These are phyloP conservation scores for Coemansia sp. DNA, from an alignment of 192 early-diverging fungal species.

Conservation along the genomic window DNA sequence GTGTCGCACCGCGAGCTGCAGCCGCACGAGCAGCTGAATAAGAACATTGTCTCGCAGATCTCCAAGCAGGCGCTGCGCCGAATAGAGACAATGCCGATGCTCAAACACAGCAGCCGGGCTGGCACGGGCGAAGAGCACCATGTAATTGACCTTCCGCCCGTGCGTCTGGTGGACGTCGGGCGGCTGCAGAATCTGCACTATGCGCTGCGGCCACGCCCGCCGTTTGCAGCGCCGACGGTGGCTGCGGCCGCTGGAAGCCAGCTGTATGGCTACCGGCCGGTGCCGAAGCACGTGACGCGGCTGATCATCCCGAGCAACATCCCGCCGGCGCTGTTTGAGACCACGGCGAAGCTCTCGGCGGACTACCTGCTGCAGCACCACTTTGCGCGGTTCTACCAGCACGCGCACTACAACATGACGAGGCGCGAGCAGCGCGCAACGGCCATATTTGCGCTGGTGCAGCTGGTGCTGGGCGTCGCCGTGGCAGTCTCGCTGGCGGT, in stretches of 20 bases:
- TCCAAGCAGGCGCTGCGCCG: slow-evolving; percentile 16
- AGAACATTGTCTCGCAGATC: slow-evolving; percentile 14
- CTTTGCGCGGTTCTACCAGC: slow-evolving; percentile 24
- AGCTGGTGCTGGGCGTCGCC: slow-evolving; percentile 9
- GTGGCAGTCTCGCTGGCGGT: slow-evolving; percentile 1
- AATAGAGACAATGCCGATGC: slow-evolving; percentile 30
- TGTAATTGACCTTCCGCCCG: too few species aligned
- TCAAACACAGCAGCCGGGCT: slow-evolving; percentile 1
- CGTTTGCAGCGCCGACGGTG: slow-evolving; percentile 4
- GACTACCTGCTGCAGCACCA: slow-evolving; percentile 14
- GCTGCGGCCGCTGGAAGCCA: neutral
- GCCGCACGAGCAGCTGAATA: slow-evolving; percentile 21
- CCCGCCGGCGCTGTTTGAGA: slow-evolving; percentile 42
- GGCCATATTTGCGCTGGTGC: neutral
- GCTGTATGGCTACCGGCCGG: slow-evolving; percentile 19
- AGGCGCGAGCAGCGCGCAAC: slow-evolving; percentile 3
- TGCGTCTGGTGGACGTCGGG: slow-evolving; percentile 16
- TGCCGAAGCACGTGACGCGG: slow-evolving; percentile 7
- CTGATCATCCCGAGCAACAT: slow-evolving; percentile 18
- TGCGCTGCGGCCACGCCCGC: slow-evolving; percentile 24
- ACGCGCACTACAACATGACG: slow-evolving; percentile 32
- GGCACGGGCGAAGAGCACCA: too few species aligned
- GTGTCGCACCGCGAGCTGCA: neutral
- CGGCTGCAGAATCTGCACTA: slow-evolving; percentile 22
- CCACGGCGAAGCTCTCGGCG: slow-evolving; percentile 24